Base-by-base conservation (phyloP, 805 yeast genomes). In the Candida sakaeoensis region DNA sequence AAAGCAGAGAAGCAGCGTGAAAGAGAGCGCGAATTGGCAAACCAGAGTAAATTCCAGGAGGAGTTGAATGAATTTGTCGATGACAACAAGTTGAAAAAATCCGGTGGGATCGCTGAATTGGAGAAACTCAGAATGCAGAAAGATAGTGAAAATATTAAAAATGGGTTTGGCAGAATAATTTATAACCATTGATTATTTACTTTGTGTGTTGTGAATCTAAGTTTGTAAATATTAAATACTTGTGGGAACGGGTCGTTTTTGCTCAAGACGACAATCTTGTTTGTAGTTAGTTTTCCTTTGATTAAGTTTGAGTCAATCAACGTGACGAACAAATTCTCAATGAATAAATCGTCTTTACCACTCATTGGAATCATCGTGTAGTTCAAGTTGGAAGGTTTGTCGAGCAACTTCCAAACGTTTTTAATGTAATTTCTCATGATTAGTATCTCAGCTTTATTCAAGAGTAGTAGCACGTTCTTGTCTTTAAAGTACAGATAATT, bases 101-200 rank as follows among this genome's bases (percentile, higher is more conserved):
- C 89, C 14, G 97, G 97, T 5, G 97, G 98, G 1, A 75, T 89
- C 15, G 95, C 85, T 45, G 97, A 88, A 51, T 66, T 86, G 15
- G 98, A 91, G 50, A 69, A 86, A 44, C 49, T 70, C 36, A 70
- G 96, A 43, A 71, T 68, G 49, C 63, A 72, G 45, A 81, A 85
- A 47, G 95, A 88, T 60, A 79, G 74, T 40, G 82, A 82, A 49
- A 85, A 85, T 51, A 63, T 88, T 44, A 79, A 80, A 50, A 74
- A 60, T 44, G 53, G 60, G 4, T 57, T 63, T 39, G 68, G 69
- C 4, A 41, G 60, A 14, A 43, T 63, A 17, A 63, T 48, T 37
- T n/a, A 15, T 10, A 32, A 30, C 43, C 43, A 40, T 31, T 29
- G 33, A 25, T 41, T 33, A 23, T 41, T 30, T n/a, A 23, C n/a